Evolutionary conservation across 768 basidiomycete species (phyloP).

Genomic region (Suillus ampliporus): DNA sequence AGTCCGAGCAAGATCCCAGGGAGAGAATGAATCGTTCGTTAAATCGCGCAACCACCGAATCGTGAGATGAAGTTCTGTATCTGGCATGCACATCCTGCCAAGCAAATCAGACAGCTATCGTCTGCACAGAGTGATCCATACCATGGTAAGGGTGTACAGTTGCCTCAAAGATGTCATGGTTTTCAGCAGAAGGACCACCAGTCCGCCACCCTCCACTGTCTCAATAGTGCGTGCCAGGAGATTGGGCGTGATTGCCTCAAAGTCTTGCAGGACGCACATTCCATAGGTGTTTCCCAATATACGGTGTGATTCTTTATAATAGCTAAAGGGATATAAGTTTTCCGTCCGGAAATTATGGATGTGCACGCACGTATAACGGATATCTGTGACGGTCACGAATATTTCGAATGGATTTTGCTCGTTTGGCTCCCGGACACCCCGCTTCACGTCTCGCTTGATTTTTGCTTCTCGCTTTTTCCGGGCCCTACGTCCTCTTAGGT

Average conservation of each 20-base stretch:
- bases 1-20: conserved; percentile 90
- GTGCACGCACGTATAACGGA: conserved; percentile 86
- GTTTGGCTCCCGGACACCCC: conserved; percentile 91
- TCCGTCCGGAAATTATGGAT: neutral
- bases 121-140: conserved; percentile 25
- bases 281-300: conserved; percentile 98
- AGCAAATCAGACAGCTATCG: neutral
- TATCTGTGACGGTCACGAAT: conserved; percentile 98
- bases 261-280: conserved; percentile 96
- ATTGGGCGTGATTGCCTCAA: conserved; percentile 98
- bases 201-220: conserved; percentile 95
- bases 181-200: conserved; percentile 88
- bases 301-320: conserved; percentile 97
- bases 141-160: conserved; percentile 90
- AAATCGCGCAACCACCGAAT: conserved; percentile 90
- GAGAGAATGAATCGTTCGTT: conserved; percentile 99
- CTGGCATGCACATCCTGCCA: conserved; percentile 93
- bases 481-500: conserved; percentile 56
- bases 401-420: conserved; percentile 98
- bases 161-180: conserved; percentile 94
- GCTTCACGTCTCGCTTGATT: conserved; percentile 95
- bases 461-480: conserved; percentile 97
- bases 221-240: conserved; percentile 95
- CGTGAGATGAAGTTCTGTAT: conserved; percentile 91
- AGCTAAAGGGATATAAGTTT: conserved; percentile 47